Evolutionary conservation across 83 land plant genomes (phyloP).

Genomic region (Thuja plicata): DNA sequence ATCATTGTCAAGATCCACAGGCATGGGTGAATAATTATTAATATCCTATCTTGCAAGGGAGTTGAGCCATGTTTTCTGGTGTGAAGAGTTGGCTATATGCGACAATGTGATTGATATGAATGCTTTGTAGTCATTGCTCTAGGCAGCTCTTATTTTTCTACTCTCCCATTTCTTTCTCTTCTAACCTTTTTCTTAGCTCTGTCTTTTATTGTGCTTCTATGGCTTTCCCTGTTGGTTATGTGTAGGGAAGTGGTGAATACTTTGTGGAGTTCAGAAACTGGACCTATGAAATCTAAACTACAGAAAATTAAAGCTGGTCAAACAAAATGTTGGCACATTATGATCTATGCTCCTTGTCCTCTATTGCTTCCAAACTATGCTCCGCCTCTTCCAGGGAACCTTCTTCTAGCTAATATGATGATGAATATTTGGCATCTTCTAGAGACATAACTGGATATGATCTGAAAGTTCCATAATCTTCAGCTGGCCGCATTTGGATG

Average conservation of each 20-base stretch:
- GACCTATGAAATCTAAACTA: background rate
- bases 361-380: background rate
- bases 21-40: background rate
- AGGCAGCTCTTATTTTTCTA: background rate
- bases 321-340: background rate
- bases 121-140: background rate
- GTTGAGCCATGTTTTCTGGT: background rate
- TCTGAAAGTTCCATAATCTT: too few species aligned
- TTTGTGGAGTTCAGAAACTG: background rate
- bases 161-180: background rate
- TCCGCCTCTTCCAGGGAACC: background rate
- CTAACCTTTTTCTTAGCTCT: background rate
- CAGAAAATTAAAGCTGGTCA: background rate
- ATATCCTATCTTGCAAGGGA: background rate
- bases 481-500: too few species aligned
- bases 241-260: background rate
- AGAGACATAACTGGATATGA: too few species aligned
- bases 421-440: background rate
- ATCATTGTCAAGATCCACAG: background rate
- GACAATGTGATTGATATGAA: background rate
- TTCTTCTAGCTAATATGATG: background rate
- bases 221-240: background rate
- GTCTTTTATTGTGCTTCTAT: background rate
- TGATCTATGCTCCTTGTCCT: background rate
- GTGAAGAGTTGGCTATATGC: background rate